phyloP scores from a whole-genome alignment of 495 filamentous ascomycete genomes.

The Penicillium bovifimosum region DNA sequence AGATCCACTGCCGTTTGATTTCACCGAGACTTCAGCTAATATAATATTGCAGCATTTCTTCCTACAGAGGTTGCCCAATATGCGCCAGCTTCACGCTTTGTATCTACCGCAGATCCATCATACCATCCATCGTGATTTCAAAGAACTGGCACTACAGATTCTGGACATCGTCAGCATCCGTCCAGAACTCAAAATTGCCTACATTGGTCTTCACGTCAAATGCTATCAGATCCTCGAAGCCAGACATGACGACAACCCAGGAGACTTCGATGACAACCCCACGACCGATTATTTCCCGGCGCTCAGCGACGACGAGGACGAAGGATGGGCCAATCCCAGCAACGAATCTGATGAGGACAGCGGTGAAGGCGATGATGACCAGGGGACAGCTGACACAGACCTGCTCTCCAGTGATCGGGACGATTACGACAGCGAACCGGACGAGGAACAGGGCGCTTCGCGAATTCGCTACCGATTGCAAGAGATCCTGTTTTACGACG shows the following conservation, averaged over 20 bases:
- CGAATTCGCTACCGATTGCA: constrained; percentile 59
- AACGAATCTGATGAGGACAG: constrained; percentile 40
- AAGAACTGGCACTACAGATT: constrained; percentile 78
- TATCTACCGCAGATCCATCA: constrained; percentile 72
- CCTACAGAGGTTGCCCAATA: constrained; percentile 71
- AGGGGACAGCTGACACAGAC: constrained; percentile 40
- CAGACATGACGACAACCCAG: constrained; percentile 42
- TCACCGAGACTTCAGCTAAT: not conserved
- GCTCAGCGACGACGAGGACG: constrained; percentile 31
- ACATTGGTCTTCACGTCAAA: constrained; percentile 73
- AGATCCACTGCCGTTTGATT: not conserved
- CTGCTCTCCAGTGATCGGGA: constrained; percentile 41
- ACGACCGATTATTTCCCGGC: constrained; percentile 35
- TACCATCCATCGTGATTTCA: constrained; percentile 51
- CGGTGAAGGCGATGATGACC: constrained; percentile 44
- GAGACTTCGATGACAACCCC: constrained; percentile 29
- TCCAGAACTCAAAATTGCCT: constrained; percentile 79
- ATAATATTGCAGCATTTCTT: constrained; percentile 67
- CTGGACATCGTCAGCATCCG: constrained; percentile 80
- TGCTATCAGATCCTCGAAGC: constrained; percentile 87
- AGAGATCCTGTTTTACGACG: constrained; percentile 86
- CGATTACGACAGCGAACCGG: constrained; percentile 47
- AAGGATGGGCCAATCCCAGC: constrained; percentile 33
- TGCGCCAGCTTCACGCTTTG: constrained; percentile 70
- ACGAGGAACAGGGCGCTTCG: constrained; percentile 42